Conservation (phyloP, 2,329 filamentous ascomycete species). For the Ambrosiella beaveri region DNA sequence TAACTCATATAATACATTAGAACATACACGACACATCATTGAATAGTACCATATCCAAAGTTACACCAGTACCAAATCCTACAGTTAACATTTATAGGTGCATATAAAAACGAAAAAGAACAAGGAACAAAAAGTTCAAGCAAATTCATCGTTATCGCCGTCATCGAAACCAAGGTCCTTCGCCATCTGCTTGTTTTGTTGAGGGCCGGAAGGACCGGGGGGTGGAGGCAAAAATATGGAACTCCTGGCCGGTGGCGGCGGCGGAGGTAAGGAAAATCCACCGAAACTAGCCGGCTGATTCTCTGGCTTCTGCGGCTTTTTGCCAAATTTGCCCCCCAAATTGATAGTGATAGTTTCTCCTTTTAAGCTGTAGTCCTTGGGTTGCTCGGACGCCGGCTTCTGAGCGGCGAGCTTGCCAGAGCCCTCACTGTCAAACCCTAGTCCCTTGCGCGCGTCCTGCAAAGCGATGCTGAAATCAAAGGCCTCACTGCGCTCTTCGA, state of each 20-base stretch:
- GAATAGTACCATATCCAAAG: not conserved
- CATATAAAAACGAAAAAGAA: not conserved
- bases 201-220: slow-evolving; percentile 48
- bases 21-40: too few relatives aligned
- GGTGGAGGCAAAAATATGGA: slow-evolving; percentile 44
- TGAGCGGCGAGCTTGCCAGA: slow-evolving; percentile 20
- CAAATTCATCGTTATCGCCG: slow-evolving; percentile 76
- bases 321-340: slow-evolving; percentile 31
- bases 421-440: slow-evolving; percentile 38
- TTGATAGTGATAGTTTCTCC: slow-evolving; percentile 65
- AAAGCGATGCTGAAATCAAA: slow-evolving; percentile 72
- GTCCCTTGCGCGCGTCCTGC: slow-evolving; percentile 56
- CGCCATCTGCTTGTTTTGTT: slow-evolving; percentile 38
- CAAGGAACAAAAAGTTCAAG: slow-evolving; percentile 19
- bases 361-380: slow-evolving; percentile 68
- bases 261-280: slow-evolving; percentile 48
- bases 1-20: too few relatives aligned
- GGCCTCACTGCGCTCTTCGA: slow-evolving; percentile 70
- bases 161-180: slow-evolving; percentile 69
- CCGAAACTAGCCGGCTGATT: slow-evolving; percentile 18
- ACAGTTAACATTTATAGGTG: not conserved
- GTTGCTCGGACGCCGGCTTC: slow-evolving; percentile 23
- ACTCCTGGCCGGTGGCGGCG: slow-evolving; percentile 30
- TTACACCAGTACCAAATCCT: not conserved
- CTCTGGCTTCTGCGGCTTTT: slow-evolving; percentile 14